Percentiles rank a stretch among this genome's conserved stretches.
Evolutionary conservation across 257 asterid genomes (phyloP).

Genomic region (Solanum infundibuliforme): DNA sequence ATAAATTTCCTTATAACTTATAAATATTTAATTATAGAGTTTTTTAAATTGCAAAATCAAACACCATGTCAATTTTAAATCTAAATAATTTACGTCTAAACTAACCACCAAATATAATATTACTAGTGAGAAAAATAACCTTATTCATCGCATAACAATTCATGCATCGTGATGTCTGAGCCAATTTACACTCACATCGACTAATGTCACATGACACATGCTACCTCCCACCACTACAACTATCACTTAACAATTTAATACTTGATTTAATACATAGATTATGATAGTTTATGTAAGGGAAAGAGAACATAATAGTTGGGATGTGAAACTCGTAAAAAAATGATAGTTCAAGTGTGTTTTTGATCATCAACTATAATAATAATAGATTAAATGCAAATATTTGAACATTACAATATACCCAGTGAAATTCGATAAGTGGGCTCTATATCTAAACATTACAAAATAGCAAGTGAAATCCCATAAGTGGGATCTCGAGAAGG

Average conservation of each 20-base stretch:
- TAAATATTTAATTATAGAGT: too few relatives aligned
- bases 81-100: too few relatives aligned
- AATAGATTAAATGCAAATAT: not conserved
- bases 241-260: not conserved
- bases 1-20: too few relatives aligned
- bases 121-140: not conserved
- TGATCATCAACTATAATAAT: not conserved
- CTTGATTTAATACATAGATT: not conserved
- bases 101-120: too few relatives aligned
- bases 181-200: not conserved
- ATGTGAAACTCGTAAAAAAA: not conserved
- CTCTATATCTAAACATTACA: not conserved
- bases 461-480: too few relatives aligned
- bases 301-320: not conserved
- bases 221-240: not conserved
- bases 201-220: not conserved
- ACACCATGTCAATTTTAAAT: too few relatives aligned
- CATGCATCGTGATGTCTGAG: not conserved
- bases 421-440: too few relatives aligned
- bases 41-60: too few relatives aligned
- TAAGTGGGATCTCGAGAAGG: not conserved
- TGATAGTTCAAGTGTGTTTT: not conserved
- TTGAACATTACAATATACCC: not conserved
- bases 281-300: not conserved
- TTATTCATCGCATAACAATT: not conserved